Evolutionary conservation across 768 basidiomycete species (phyloP), one percentile per base, ranked within the genome.

Genomic region (Boletus vinaceobasis): DNA sequence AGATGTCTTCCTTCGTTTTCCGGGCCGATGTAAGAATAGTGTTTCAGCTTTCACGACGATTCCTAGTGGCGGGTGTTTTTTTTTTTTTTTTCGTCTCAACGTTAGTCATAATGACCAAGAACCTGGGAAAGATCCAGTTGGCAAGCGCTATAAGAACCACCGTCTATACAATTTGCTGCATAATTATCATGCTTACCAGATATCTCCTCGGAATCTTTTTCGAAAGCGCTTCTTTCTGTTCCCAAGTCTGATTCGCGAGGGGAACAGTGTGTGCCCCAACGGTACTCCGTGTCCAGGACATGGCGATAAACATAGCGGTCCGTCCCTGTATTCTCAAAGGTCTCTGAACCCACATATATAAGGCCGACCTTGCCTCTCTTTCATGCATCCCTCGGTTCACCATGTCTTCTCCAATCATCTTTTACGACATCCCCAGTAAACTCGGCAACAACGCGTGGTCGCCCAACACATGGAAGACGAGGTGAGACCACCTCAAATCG

Each of bases 391-490:
- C 47, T 38, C 23, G 27, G 6, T 43, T 33, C 49, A 43, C 59
- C 32, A 73, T 74, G 71, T 13, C 55, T 14, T 56, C 45, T 23
- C 62, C 64, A 17, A 69, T 67, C 53, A 74, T 77, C 54, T 64
- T 79, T 43, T 81, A 79, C 65, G 80, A 80, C 51, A 74, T 81
- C 39, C 74, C 75, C 21, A 70, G 71, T 35, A 67, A 60, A 38
- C 48, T 68, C 6, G 50, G 60, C 1, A 50, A 7, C 44, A 66
- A 62, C 5, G 67, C 72, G 8, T 79, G 75, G 73, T 76, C 77
- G 5, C 74, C 77, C 8, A 80, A 79, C 54, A 74, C 76, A 33
- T 78, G 74, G 75, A 79, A 77, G 61, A 65, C 67, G 13, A 61
- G 80, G 79, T 75, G 39, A 47, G 68, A 51, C 7, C 36, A 10